Evolutionary conservation across 768 basidiomycete genomes (phyloP), one percentile per base, ranked within the genome.

Genomic region (Stropharia rugosoannulata): DNA sequence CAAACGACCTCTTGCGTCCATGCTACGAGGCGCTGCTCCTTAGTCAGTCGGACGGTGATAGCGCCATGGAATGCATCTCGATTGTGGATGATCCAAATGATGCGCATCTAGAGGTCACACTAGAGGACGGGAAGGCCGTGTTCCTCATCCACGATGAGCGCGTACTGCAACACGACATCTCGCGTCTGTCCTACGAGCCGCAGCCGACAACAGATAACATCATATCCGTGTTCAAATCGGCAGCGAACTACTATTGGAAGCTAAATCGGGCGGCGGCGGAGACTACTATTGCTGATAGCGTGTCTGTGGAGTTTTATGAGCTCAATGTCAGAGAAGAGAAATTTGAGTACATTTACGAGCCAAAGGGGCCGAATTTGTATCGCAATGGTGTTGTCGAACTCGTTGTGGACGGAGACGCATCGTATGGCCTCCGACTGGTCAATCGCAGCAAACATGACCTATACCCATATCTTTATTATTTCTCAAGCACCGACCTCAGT

Each of bases 231-330:
- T 32, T 62, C 7, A 57, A 50, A 32, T 44, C 52, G 6, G 48
- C 53, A 1, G 55, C 55, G 4, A 58, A 59, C 12, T 62, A 48
- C 41, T 62, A 54, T 19, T 59, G 58, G 55, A 55, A 62, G n/a
- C 44, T 62, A 19, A 51, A 59, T 15, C 36, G 55, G 19, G 55
- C 51, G 12, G 51, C 57, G 32, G 46, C 32, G 22, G 51, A 62
- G 13, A 37, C 41, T 4, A 46, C 35, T 5, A 52, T 52, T 22
- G 36, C 41, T 2, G 32, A n/a, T 13, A 52, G 44, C 13, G 40
- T 45, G 19, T 18, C 58, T 25, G 10, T 59, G 12, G 57, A 58
- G 27, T 57, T 60, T 15, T 56, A 60, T 40, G 41, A 43, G 37
- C 36, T 58, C 22, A 35, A 44, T 4, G 29, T 43, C 37, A 16